Conservation (phyloP, 257 asterid genomes). For the Nicotiana undulata region DNA sequence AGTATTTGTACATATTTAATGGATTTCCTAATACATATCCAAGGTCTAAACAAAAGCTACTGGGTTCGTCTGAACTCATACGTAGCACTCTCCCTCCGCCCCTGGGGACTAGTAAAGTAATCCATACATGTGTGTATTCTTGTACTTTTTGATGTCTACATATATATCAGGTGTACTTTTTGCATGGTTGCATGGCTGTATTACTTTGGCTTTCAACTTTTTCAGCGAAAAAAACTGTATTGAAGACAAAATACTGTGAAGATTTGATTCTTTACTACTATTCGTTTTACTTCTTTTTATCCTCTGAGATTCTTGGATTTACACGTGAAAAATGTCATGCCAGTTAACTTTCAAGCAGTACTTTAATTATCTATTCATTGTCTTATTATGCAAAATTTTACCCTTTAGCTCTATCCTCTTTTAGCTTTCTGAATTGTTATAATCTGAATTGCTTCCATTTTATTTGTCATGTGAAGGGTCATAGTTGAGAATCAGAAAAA, state of each 20-base stretch:
- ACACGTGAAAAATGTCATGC: conserved; percentile 5
- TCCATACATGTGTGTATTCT: not conserved
- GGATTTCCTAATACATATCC: too few species aligned
- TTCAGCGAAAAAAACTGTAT: not conserved
- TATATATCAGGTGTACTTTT: not conserved
- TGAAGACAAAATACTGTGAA: conserved; percentile 8
- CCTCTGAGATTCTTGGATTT: conserved; percentile 10
- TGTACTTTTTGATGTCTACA: not conserved
- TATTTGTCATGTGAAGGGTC: conserved; percentile 14
- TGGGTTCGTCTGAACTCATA: too few species aligned
- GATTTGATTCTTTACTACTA: conserved; percentile 14
- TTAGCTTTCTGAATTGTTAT: not conserved
- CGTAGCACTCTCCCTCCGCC: too few species aligned
- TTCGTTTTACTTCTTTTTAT: conserved; percentile 12
- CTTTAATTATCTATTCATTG: not conserved
- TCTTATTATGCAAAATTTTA: not conserved
- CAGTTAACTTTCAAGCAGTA: not conserved
- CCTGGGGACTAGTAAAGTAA: too few species aligned
- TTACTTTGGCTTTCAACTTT: conserved; percentile 12
- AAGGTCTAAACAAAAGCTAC: too few species aligned
- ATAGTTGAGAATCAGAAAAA: not conserved
- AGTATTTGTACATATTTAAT: too few species aligned
- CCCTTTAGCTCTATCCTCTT: not conserved
- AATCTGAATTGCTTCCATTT: too few species aligned
- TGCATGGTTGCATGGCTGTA: conserved; percentile 39